Evolutionary conservation across 805 yeast species (phyloP).

Genomic region (Kodamaea neixiangensis): DNA sequence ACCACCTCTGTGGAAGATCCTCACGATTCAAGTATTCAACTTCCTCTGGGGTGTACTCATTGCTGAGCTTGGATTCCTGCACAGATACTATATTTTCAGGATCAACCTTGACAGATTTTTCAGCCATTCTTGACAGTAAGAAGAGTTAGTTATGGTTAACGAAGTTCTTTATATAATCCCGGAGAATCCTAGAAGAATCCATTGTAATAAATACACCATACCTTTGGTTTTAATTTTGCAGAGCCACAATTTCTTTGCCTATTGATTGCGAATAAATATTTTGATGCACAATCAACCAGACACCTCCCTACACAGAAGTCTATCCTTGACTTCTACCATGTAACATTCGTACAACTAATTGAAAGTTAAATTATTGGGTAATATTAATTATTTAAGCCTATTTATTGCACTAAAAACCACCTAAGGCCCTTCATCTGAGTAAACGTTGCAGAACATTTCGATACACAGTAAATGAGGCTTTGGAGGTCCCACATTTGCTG

Average conservation of each 20-base stretch:
- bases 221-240: background rate
- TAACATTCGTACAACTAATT: too few relatives aligned
- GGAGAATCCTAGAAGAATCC: too few relatives aligned
- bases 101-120: background rate
- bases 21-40: constrained; percentile 11
- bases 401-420: background rate
- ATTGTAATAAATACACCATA: too few relatives aligned
- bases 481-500: background rate
- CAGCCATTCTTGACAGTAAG: background rate
- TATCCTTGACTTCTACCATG: too few relatives aligned
- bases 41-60: constrained; percentile 15
- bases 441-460: background rate
- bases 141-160: too few relatives aligned
- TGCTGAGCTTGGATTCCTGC: background rate
- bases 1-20: constrained; percentile 24
- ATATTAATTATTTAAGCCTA: background rate
- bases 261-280: background rate
- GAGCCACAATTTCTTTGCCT: background rate
- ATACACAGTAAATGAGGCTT: background rate
- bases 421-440: background rate
- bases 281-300: background rate
- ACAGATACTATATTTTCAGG: background rate
- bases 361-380: background rate
- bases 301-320: too few relatives aligned
- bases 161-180: too few relatives aligned